These are phyloP conservation scores for Epichloe bromicola DNA, from an alignment of 2,329 filamentous ascomycete species.

Conservation along the genomic window DNA sequence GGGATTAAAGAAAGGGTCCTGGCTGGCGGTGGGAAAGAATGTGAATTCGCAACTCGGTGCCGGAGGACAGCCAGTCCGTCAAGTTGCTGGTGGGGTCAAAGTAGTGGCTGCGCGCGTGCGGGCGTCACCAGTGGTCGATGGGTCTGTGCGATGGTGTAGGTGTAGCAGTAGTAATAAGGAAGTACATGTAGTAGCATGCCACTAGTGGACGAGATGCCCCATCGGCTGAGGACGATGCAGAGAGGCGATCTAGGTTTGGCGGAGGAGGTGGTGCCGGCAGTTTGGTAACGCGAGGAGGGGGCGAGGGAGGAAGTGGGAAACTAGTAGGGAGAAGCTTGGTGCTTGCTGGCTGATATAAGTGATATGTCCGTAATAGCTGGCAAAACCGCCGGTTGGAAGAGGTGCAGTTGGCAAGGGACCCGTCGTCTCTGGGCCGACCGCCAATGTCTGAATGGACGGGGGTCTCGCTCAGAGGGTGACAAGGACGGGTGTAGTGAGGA, in stretches of 20 bases:
- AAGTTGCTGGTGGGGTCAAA: neutral
- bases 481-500: too few relatives aligned
- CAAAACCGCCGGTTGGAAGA: too few relatives aligned
- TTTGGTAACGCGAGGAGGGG: too few relatives aligned
- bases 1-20: neutral
- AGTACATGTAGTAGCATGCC: neutral
- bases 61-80: conserved; percentile 1
- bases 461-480: too few relatives aligned
- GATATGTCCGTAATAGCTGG: too few relatives aligned
- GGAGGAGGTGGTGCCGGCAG: neutral
- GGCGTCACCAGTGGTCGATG: neutral
- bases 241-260: neutral
- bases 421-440: too few relatives aligned
- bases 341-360: too few relatives aligned
- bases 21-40: neutral
- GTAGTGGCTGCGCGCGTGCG: neutral
- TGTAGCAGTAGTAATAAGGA: neutral
- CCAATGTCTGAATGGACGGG: too few relatives aligned
- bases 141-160: conserved; percentile 1
- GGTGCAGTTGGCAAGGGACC: too few relatives aligned
- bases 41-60: neutral
- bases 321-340: too few relatives aligned
- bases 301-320: too few relatives aligned
- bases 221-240: neutral
- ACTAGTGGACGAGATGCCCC: neutral